Percentiles rank a stretch among this genome's conserved stretches.
Evolutionary conservation across 345 rosid genomes (phyloP).

Genomic region (Trapa incisa): DNA sequence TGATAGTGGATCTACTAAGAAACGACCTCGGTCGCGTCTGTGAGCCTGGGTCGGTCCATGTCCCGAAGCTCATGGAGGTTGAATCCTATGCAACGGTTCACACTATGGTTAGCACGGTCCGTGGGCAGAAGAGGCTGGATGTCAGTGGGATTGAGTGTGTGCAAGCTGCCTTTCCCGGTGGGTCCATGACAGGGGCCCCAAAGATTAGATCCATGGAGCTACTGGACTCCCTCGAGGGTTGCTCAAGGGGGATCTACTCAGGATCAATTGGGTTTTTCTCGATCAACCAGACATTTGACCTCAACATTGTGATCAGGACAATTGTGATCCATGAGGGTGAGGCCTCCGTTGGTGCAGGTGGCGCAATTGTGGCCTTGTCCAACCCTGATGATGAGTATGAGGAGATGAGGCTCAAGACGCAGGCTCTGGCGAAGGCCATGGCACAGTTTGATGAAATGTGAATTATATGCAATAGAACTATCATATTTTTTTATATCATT

Average conservation of each 20-base stretch:
- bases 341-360: conserved; percentile 91
- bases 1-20: conserved; percentile 93
- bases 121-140: conserved; percentile 47
- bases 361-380: conserved; percentile 74
- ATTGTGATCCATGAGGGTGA: conserved; percentile 67
- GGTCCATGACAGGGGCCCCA: conserved; percentile 98
- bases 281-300: conserved; percentile 70
- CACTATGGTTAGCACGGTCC: conserved; percentile 88
- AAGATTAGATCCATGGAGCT: conserved; percentile 85
- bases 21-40: conserved; percentile 93
- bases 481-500: background rate
- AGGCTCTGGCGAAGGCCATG: conserved; percentile 65
- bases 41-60: conserved; percentile 82
- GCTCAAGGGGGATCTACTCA: conserved; percentile 81
- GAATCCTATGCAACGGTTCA: conserved; percentile 96
- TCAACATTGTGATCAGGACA: conserved; percentile 87
- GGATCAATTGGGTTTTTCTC: conserved; percentile 92
- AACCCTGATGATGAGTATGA: conserved; percentile 79
- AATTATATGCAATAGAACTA: no score
- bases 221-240: conserved; percentile 65
- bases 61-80: conserved; percentile 88
- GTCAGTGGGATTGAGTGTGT: conserved; percentile 60
- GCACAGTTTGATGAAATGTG: conserved; percentile 2
- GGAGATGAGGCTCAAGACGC: conserved; percentile 79
- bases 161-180: conserved; percentile 86